A percentile compares a stretch with the other conserved stretches of the same genome.
Conservation (phyloP, 495 filamentous ascomycete genomes). For the Aspergillus taichungensis region DNA sequence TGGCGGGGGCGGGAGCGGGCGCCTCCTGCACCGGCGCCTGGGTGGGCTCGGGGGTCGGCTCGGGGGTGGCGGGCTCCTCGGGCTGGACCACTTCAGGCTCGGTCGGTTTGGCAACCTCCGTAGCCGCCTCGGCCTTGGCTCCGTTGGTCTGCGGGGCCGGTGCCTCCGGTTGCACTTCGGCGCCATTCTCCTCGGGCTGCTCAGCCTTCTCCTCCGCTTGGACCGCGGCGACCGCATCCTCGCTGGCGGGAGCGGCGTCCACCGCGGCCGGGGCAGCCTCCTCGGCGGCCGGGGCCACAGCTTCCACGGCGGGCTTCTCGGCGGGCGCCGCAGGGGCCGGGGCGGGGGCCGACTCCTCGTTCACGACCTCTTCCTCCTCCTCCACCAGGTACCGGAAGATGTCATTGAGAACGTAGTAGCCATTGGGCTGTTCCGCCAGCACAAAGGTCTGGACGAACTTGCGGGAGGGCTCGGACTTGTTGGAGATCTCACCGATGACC, state of each 20-base stretch:
- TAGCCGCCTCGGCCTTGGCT: conserved; percentile 19
- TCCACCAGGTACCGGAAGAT: conserved; percentile 89
- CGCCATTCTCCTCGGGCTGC: conserved; percentile 26
- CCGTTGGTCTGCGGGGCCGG: conserved; percentile 34
- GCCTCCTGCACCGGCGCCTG: conserved; percentile 29
- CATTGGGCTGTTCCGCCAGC: conserved; percentile 88
- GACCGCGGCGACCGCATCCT: conserved; percentile 28
- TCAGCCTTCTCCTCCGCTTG: conserved; percentile 55
- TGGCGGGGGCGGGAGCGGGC: conserved; percentile 33
- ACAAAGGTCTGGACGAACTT: conserved; percentile 99
- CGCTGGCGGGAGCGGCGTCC: conserved; percentile 36
- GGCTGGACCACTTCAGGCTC: conserved; percentile 40
- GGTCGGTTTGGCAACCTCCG: conserved; percentile 25
- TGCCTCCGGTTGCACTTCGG: conserved; percentile 21
- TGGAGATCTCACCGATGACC: conserved; percentile 96
- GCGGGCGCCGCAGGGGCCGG: conserved; percentile 19
- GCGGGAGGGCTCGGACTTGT: conserved; percentile 78
- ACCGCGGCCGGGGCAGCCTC: conserved; percentile 30
- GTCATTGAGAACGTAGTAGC: conserved; percentile 97
- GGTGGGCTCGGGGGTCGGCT: conserved; percentile 39
- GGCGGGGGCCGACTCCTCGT: conserved; percentile 45
- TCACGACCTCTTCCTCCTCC: conserved; percentile 58
- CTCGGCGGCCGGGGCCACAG: conserved; percentile 15
- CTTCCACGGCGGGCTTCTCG: conserved; percentile 15
- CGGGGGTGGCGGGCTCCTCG: conserved; percentile 46